These are phyloP conservation scores for Discostella stelligera DNA, from an alignment of 352 stramenopile genomes.

Conservation along the genomic window DNA sequence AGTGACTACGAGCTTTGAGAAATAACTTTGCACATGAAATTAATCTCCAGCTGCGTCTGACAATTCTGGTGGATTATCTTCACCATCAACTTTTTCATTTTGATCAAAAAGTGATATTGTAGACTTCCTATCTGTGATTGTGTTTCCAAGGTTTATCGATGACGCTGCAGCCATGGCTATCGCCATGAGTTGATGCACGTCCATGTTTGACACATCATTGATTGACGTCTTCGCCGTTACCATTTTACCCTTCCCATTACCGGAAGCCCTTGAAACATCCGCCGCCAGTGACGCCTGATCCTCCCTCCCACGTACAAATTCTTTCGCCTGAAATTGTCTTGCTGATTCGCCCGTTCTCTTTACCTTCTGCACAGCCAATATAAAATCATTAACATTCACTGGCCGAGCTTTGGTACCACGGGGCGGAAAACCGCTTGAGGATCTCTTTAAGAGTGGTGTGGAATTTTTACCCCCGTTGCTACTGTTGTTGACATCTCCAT, in stretches of 20 bases:
- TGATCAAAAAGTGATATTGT: background rate
- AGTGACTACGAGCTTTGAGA: no score
- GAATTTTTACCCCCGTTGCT: background rate
- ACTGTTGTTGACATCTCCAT: background rate
- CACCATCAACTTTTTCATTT: conserved; percentile 17
- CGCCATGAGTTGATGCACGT: conserved; percentile 42
- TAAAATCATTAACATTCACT: conserved; percentile 62
- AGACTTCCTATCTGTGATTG: background rate
- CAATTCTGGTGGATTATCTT: conserved; percentile 34
- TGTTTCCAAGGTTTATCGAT: conserved; percentile 24
- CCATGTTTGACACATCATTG: background rate
- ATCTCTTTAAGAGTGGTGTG: conserved; percentile 19
- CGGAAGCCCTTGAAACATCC: conserved; percentile 23
- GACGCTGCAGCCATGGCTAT: conserved; percentile 22
- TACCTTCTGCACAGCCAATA: conserved; percentile 67
- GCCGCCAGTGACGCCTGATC: conserved; percentile 18
- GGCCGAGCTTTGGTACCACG: conserved; percentile 52
- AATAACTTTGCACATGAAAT: no score
- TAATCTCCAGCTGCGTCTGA: background rate
- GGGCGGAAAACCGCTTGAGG: conserved; percentile 31
- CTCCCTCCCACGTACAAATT: conserved; percentile 33
- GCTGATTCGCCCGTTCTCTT: conserved; percentile 72
- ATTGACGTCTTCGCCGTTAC: background rate
- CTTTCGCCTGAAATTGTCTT: conserved; percentile 56
- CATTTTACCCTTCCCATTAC: conserved; percentile 4